A percentile compares a stretch with the other conserved stretches of the same genome.
phyloP scores from a whole-genome alignment of 2,329 filamentous ascomycete species.

The Phoma sp. region DNA sequence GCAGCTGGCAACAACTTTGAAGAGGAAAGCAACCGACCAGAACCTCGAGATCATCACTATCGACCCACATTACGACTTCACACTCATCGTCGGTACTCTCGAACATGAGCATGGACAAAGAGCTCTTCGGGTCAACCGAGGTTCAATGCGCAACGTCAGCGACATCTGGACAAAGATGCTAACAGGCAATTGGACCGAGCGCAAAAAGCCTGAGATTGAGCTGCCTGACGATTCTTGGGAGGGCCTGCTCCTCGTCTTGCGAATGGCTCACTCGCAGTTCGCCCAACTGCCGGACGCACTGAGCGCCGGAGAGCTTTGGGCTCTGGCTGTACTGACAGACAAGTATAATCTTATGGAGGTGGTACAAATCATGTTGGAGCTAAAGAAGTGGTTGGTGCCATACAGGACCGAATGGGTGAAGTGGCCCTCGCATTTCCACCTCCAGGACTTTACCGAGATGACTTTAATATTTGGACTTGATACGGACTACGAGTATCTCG shows the following conservation, averaged over 20 bases:
- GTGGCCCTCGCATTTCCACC: not conserved
- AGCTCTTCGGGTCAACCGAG: constrained; percentile 5
- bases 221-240: constrained; percentile 10
- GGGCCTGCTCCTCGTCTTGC: constrained; percentile 1
- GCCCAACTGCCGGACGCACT: not conserved
- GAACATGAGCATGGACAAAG: not conserved
- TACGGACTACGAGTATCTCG: not conserved
- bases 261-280: constrained; percentile 6
- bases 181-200: constrained; percentile 7
- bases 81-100: constrained; percentile 13
- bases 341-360: not conserved
- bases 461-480: not conserved
- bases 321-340: not conserved
- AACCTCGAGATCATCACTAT: not conserved
- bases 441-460: not conserved
- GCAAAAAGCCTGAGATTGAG: not conserved
- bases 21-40: not conserved
- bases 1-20: not conserved
- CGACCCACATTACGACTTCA: constrained; percentile 15
- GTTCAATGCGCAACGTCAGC: constrained; percentile 8
- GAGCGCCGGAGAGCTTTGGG: not conserved
- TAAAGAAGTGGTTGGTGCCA: not conserved
- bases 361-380: not conserved
- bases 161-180: constrained; percentile 14
- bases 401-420: not conserved